These are phyloP conservation scores for Fusarium annulatum DNA, from an alignment of 2,329 filamentous ascomycete species.

Conservation along the genomic window DNA sequence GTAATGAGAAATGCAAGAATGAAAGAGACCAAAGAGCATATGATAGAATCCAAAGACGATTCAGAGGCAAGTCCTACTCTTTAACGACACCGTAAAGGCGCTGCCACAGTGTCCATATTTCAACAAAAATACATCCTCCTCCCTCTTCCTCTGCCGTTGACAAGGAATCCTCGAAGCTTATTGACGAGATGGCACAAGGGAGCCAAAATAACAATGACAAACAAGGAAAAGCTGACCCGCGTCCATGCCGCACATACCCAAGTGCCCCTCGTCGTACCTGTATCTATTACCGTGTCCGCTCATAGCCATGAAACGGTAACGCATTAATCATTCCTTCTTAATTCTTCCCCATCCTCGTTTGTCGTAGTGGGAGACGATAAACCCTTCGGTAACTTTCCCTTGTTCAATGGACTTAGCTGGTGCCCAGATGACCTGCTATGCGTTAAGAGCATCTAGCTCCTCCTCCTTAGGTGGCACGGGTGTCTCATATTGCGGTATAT, in stretches of 20 bases:
- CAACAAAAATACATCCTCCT: conserved; percentile 23
- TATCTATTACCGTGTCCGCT: conserved; percentile 21
- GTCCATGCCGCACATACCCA: conserved; percentile 19
- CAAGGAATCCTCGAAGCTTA: neutral
- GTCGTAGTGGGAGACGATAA: neutral
- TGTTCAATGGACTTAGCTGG: conserved; percentile 14
- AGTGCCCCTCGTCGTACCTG: conserved; percentile 21
- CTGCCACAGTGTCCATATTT: conserved; percentile 28
- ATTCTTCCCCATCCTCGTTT: conserved; percentile 6
- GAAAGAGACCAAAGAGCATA: neutral
- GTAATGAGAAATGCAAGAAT: conserved; percentile 1
- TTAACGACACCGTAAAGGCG: conserved; percentile 17
- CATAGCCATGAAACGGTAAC: conserved; percentile 25
- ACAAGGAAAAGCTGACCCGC: conserved; percentile 23
- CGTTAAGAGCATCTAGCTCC: conserved; percentile 55
- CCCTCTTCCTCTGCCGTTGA: conserved; percentile 1
- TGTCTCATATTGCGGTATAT: conserved; percentile 50
- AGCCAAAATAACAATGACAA: conserved; percentile 9
- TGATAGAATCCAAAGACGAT: conserved; percentile 10
- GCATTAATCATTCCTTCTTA: conserved; percentile 42
- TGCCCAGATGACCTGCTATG: conserved; percentile 41
- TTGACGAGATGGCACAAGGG: conserved; percentile 1
- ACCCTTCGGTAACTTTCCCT: conserved; percentile 12
- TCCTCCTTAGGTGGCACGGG: conserved; percentile 54
- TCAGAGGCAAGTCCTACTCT: conserved; percentile 21